Conservation (phyloP, 2,329 filamentous ascomycete genomes). For the Pseudogymnoascus sp. region DNA sequence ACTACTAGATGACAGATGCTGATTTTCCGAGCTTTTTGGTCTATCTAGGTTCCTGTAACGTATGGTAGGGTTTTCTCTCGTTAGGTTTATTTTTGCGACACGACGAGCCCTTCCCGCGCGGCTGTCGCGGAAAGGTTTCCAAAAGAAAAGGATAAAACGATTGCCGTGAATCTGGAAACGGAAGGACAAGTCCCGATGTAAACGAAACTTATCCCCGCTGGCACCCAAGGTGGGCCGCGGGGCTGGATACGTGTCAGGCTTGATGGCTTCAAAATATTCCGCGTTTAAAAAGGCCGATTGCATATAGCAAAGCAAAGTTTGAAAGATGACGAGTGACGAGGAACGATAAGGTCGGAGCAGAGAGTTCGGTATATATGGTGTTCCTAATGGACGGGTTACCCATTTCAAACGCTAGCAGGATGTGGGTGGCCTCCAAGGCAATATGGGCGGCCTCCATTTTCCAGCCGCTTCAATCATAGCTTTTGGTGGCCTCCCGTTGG, state of each 20-base stretch:
- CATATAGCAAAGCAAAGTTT: not conserved
- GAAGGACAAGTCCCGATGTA: not conserved
- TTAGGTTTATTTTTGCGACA: too few relatives aligned
- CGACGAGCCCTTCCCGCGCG: constrained; percentile 13
- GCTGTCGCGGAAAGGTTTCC: not conserved
- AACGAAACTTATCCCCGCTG: not conserved
- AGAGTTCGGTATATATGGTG: not conserved
- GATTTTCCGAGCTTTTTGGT: constrained; percentile 12
- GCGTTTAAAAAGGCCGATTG: not conserved
- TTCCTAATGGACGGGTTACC: not conserved
- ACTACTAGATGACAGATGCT: constrained; percentile 13
- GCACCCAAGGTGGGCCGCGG: not conserved
- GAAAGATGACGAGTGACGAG: not conserved
- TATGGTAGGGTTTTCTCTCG: too few relatives aligned
- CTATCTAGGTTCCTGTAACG: constrained; percentile 1
- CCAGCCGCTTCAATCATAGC: not conserved
- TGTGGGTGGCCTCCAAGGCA: not conserved
- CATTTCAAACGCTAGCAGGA: not conserved
- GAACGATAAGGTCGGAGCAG: not conserved
- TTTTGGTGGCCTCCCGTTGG: not conserved
- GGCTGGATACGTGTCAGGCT: not conserved
- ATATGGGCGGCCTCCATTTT: not conserved
- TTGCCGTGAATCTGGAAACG: not conserved
- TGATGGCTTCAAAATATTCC: not conserved
- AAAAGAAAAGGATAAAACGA: not conserved